phyloP scores from a whole-genome alignment of 345 rosid genomes.

The Murraya koenigii region DNA sequence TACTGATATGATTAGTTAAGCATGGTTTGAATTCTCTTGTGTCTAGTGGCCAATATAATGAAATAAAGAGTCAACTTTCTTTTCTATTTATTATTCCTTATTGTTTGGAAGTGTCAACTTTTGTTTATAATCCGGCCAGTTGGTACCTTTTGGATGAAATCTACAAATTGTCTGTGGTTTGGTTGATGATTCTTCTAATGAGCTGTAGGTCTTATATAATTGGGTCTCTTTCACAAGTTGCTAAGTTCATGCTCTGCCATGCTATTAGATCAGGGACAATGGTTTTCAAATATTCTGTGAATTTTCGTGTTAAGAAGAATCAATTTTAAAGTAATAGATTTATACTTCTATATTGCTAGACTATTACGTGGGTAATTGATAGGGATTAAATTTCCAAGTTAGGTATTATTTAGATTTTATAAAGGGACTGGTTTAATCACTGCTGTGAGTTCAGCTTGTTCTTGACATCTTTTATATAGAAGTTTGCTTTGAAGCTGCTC shows the following conservation, averaged over 20 bases:
- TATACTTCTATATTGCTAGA: background rate
- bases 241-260: background rate
- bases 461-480: background rate
- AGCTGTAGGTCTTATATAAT: background rate
- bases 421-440: background rate
- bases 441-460: background rate
- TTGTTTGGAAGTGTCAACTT: background rate
- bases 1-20: background rate
- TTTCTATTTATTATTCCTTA: background rate
- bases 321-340: background rate
- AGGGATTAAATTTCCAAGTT: background rate
- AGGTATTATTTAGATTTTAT: background rate
- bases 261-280: background rate
- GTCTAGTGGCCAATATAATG: background rate
- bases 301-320: background rate
- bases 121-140: background rate
- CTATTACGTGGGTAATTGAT: conserved; percentile 3
- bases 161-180: background rate
- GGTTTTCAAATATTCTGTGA: background rate
- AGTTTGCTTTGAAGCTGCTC: conserved; percentile 4
- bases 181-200: background rate
- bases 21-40: background rate
- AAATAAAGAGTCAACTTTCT: background rate
- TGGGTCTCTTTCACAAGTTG: background rate
- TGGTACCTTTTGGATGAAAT: background rate